These are phyloP conservation scores for Exophiala aquamarina DNA, from an alignment of 2,329 filamentous ascomycete genomes.

Conservation along the genomic window DNA sequence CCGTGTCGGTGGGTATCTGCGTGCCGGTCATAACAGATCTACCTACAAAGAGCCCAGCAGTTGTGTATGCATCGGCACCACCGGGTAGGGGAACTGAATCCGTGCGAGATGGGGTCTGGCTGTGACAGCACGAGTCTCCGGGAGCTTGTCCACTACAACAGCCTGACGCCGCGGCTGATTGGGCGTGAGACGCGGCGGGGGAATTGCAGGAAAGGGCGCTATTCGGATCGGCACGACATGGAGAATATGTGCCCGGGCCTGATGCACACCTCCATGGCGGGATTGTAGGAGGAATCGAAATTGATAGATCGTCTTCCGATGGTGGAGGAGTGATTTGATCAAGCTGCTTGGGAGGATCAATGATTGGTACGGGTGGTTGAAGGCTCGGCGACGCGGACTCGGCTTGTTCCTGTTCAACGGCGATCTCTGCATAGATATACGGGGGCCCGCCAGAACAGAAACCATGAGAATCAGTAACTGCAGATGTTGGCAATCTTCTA, in stretches of 20 bases:
- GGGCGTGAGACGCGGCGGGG: conserved; percentile 61
- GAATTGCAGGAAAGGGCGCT: conserved; percentile 82
- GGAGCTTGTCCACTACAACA: conserved; percentile 64
- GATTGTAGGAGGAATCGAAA: conserved; percentile 42
- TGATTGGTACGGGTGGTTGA: conserved; percentile 29
- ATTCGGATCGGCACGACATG: conserved; percentile 74
- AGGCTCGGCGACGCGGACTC: conserved; percentile 22
- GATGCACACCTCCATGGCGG: conserved; percentile 53
- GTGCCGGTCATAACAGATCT: too few relatives aligned
- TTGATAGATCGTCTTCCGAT: conserved; percentile 57
- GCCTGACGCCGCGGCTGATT: conserved; percentile 56
- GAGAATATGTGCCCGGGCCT: conserved; percentile 75
- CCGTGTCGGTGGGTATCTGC: too few relatives aligned
- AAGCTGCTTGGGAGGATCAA: conserved; percentile 26
- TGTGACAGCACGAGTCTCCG: conserved; percentile 22
- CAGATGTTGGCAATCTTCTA: conserved; percentile 34
- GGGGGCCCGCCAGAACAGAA: conserved; percentile 82
- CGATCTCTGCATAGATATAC: conserved; percentile 74
- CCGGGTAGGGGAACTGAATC: conserved; percentile 22
- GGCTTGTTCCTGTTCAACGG: conserved; percentile 39
- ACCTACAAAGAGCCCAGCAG: too few relatives aligned
- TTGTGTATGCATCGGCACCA: too few relatives aligned
- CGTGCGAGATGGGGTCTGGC: conserved; percentile 28
- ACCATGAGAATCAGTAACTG: conserved; percentile 68
- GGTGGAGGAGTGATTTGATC: conserved; percentile 53